Evolutionary conservation across 371 early-diverging fungal genomes (phyloP).

Genomic region (Lichtheimia ramosa): DNA sequence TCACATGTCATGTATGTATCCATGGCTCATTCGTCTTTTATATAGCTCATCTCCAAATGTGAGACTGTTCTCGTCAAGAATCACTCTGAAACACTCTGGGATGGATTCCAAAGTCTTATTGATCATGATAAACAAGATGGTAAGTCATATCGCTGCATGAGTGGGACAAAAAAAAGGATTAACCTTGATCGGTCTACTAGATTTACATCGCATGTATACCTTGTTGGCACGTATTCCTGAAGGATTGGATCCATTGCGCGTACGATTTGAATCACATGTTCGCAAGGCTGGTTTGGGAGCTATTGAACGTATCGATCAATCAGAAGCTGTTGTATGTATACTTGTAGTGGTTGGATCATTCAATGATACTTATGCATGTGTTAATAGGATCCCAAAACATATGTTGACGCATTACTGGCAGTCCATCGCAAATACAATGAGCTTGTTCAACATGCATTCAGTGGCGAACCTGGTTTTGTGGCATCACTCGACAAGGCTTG

Average conservation of each 20-base stretch:
- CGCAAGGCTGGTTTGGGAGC: constrained; percentile 81
- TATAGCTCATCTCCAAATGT: constrained; percentile 70
- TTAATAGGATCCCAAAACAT: constrained; percentile 76
- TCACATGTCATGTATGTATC: background rate
- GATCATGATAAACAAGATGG: constrained; percentile 82
- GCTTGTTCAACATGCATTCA: constrained; percentile 74
- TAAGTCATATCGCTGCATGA: constrained; percentile 3
- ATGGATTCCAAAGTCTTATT: constrained; percentile 87
- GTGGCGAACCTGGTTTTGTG: constrained; percentile 87
- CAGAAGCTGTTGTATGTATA: constrained; percentile 46
- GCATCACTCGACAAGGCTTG: constrained; percentile 92
- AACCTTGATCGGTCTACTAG: constrained; percentile 23
- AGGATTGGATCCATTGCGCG: constrained; percentile 80
- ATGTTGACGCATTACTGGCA: constrained; percentile 78
- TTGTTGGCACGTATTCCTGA: constrained; percentile 81
- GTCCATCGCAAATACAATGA: constrained; percentile 82
- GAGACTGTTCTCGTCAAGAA: constrained; percentile 83
- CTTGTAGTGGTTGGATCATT: background rate
- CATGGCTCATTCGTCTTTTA: background rate
- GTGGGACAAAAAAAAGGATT: too few species aligned
- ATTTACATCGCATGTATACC: constrained; percentile 84
- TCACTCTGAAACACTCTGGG: constrained; percentile 78
- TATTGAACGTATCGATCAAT: constrained; percentile 79
- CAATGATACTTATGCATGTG: background rate
- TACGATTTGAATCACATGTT: constrained; percentile 81